Evolutionary conservation across 1,284 basidiomycete genomes (phyloP), one percentile per base, ranked within the genome.

Genomic region (Caloboletus inedulis): DNA sequence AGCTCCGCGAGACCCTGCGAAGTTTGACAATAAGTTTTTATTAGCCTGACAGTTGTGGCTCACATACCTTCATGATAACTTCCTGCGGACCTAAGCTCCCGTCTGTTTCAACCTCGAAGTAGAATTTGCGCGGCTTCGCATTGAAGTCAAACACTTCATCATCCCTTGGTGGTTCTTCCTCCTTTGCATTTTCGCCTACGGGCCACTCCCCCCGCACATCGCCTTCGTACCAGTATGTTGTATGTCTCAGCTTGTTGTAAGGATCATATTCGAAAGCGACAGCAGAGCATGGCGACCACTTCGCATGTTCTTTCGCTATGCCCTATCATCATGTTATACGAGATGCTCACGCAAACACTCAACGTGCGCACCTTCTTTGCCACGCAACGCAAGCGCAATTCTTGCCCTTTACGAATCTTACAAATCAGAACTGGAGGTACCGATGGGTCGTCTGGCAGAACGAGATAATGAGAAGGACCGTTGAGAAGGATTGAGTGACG

Each of bases 211-310:
- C 77, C 40, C 81, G 80, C 60, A 79, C 76, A 63, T 94, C 87
- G 34, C 77, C 80, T 74, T 99, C 97, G 69, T 82, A 94, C 97
- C 97, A 99, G 70, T 97, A 87, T 4, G 91, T 86, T 2, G 97
- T 99, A 72, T 99, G 97, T 53, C 94, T 84, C 30, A 99, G 78
- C 69, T 93, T 92, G 77, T 99, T 99, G 76, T 98, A 83, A 13
- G 97, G 97, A 72, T 99, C 97, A 65, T 99, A 99, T 74, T 99
- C 97, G 63, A 97, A 99, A 2, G 89, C 86, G 19, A 99, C 87
- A 2, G 97, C 94, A 1, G 94, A 91, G 53, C 94, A 91, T 13
- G 97, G 96, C 0, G 94, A 97, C 94, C 96, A 99, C 74, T 99
- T 99, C 7, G 97, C 94, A 68, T 99, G 97, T 68, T 98, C 94